Evolutionary conservation across 2,329 filamentous ascomycete genomes (phyloP), one percentile per base, ranked within the genome.

Genomic region (Talaromyces sp.): DNA sequence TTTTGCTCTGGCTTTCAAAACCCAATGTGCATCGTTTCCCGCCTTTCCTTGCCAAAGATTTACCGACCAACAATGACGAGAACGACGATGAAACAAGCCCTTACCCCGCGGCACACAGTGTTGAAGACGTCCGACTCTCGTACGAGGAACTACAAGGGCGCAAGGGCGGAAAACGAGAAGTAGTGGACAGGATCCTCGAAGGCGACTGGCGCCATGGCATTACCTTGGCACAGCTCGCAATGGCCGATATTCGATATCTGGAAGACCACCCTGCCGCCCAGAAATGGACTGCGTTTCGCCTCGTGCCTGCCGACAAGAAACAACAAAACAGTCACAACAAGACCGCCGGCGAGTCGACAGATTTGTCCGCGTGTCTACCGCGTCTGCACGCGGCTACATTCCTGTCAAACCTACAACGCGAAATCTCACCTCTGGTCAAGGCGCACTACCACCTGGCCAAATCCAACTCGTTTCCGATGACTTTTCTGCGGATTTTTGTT

Each of bases 371-470:
- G 62, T 73, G 75, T 65, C 71, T 84, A 22, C 91, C 91, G 11
- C 86, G 88, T 17, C 91, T 95, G 69, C 90, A 96, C 69, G 89
- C 91, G 0, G 86, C 89, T 4, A 90, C 88, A 0, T 96, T 96
- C 72, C 80, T 96, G 42, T 85, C 85, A 65, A 89, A 88, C 66
- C 84, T 96, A 2, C 89, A 93, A 66, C 80, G 81, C 47, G 88
- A 93, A 70, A 83, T 92, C 19, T 81, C 91, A 1, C 90, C 91
- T 1, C 84, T 95, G 62, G 85, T 93, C 67, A 96, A 95, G 73
- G 89, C 90, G 5, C 90, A 96, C 74, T 95, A 91, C 73, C 88
- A 91, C 67, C 85, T 95, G 63, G 87, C 89, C 66, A 85, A 88
- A n/a, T 88, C 90, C 58, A 81, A 84, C 58, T 80, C 82, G 1